Conservation (phyloP, 768 basidiomycete genomes). For the Dioszegia aurantiaca region DNA sequence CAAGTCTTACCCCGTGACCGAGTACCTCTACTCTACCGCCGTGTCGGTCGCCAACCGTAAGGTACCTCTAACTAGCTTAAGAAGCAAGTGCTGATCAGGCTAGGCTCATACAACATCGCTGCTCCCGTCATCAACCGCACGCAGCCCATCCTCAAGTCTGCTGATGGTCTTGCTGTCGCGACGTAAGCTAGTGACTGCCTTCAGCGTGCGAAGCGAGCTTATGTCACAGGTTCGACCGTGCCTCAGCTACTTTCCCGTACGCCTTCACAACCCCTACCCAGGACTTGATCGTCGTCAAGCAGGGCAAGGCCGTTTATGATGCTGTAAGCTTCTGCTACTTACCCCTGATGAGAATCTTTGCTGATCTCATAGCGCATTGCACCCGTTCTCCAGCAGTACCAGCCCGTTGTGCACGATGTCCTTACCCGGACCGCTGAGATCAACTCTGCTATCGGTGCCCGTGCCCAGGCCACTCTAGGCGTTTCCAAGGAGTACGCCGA, state of each 20-base stretch:
- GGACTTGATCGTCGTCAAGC: slow-evolving; percentile 46
- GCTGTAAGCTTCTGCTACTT: slow-evolving; percentile 27
- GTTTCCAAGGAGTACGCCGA: slow-evolving; percentile 37
- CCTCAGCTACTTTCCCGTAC: slow-evolving; percentile 47
- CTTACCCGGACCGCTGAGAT: slow-evolving; percentile 40
- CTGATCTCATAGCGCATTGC: slow-evolving; percentile 31
- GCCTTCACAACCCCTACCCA: slow-evolving; percentile 51
- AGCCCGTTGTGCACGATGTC: slow-evolving; percentile 39
- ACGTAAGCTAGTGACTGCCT: slow-evolving; percentile 27
- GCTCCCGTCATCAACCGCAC: slow-evolving; percentile 43
- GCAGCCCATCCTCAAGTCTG: slow-evolving; percentile 46
- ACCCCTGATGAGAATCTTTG: not conserved
- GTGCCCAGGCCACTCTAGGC: slow-evolving; percentile 40
- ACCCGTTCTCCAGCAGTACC: slow-evolving; percentile 33
- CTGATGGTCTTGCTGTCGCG: slow-evolving; percentile 49
- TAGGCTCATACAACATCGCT: slow-evolving; percentile 48
- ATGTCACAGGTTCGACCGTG: slow-evolving; percentile 38
- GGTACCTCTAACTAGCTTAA: slow-evolving; percentile 15
- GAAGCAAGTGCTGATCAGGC: not conserved
- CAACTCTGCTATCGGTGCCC: slow-evolving; percentile 43
- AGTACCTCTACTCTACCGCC: slow-evolving; percentile 41
- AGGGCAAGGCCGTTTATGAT: slow-evolving; percentile 49
- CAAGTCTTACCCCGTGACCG: slow-evolving; percentile 40
- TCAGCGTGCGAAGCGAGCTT: not conserved
- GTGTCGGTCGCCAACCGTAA: slow-evolving; percentile 41